Evolutionary conservation across 2,329 filamentous ascomycete species (phyloP), one percentile per base, ranked within the genome.

Genomic region (Ceratocystis albifundus): DNA sequence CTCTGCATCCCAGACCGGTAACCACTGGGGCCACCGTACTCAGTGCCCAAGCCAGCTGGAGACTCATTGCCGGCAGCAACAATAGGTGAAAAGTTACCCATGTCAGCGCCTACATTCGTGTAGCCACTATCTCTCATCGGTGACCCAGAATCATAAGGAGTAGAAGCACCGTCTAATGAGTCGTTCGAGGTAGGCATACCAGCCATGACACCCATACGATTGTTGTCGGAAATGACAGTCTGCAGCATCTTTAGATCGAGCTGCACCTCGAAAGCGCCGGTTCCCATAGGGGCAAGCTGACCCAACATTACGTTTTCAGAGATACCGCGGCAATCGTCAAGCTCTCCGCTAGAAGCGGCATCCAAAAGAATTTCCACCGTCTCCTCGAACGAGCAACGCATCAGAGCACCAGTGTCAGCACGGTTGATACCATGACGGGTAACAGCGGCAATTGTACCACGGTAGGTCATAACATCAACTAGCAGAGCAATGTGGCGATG

Each of bases 321-420:
- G 63, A 99, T 93, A 81, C 94, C 94, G 68, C 91, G 89, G 79
- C 95, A 99, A 76, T 99, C 94, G 74, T 99, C 94, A 41, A 99
- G 82, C 76, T 99, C 94, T 74, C 94, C 94, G 63, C 90, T 90
- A 17, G 91, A 90, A 28, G 94, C 94, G 69, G 94, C 95, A 74
- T 99, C 94, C 22, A 99, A 85, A 65, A 99, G 80, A 80, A 99
- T 99, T 74, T 99, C 95, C 50, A 99, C 94, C 0, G 94, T 99
- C 76, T 99, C 95, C 77, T 99, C 94, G 78, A 99, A 99, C 1
- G 94, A 99, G 81, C 95, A 99, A 76, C 94, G 88, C 94, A 99
- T 99, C 72, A 99, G 82, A 8, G 94, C 95, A 80, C 94, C 94
- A 69, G 95, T 99, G 74, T 99, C 94, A 30, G 93, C 90, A 72